Evolutionary conservation across 805 yeast species (phyloP), one percentile per base, ranked within the genome.

Genomic region (Lipomyces starkeyi): DNA sequence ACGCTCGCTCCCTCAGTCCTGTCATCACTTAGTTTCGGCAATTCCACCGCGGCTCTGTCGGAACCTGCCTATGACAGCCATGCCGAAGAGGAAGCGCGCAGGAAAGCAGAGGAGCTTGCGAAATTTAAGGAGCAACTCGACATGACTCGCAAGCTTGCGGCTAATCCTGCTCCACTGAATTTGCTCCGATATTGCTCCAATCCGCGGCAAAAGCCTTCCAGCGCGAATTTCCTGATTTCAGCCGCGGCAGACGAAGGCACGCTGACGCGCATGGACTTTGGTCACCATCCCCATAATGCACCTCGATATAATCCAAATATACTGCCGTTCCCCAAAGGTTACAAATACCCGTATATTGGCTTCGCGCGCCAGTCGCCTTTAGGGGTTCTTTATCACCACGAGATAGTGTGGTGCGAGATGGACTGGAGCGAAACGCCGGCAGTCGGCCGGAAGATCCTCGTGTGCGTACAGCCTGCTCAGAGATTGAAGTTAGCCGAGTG

Each of bases 381-480:
- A 13, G 20, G 29, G 3, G 22, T 22, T 20, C 22, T 64, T 2
- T 53, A 5, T n/a, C 70, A 61, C n/a, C 70, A 67, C 55, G 70
- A 66, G 20, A 40, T 67, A 2, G 70, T 58, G 14, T 67, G 57
- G 52, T 67, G 70, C 55, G 70, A 67, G 40, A 22, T 67, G 57
- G 53, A 60, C 17, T 67, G 70, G 70, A 13, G 37, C 9, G 25
- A n/a, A 22, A 27, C 70, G 11, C 47, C 63, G 4, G 43, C 63
- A 13, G 40, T 67, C n/a, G 65, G 62, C 25, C 65, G 65, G 13
- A 22, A 47, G 29, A 14, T 29, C 32, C 65, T 67, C 54, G 57
- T 35, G 8, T 67, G 70, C 55, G 64, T 13, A 6, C 20, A 7
- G 2, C 52, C 29, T 13, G 35, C 54, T 2, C 13, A 27, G 52